These are phyloP conservation scores for Collybiopsis confluens DNA, from an alignment of 768 basidiomycete species.

Conservation along the genomic window DNA sequence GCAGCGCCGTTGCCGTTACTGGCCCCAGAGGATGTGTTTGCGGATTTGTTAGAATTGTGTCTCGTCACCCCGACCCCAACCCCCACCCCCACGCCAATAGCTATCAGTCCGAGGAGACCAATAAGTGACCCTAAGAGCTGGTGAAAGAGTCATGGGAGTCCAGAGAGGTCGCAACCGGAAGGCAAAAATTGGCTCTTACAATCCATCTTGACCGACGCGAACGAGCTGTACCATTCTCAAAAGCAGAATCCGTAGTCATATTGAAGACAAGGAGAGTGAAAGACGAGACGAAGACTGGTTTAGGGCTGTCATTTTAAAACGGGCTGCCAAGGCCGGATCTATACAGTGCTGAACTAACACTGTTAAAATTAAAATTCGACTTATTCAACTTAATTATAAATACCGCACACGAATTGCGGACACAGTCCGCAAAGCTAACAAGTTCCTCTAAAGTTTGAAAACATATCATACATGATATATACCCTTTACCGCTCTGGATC, in stretches of 20 bases:
- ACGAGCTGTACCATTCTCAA: conserved; percentile 24
- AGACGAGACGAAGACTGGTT: not conserved
- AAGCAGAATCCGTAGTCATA: conserved; percentile 18
- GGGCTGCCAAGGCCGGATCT: not conserved
- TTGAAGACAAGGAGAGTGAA: no score
- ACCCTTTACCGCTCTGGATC: conserved; percentile 19
- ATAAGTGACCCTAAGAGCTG: conserved; percentile 48
- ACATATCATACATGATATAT: not conserved
- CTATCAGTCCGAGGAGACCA: conserved; percentile 32
- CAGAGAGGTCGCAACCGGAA: no score
- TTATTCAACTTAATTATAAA: no score
- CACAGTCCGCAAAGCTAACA: no score
- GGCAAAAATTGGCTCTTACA: conserved; percentile 37
- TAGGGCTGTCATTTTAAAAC: not conserved
- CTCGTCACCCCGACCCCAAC: conserved; percentile 54
- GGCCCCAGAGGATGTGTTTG: conserved; percentile 17
- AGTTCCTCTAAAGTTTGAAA: no score
- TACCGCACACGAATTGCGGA: no score
- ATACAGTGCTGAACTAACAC: no score
- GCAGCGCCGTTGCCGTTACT: conserved; percentile 11
- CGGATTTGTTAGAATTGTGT: conserved; percentile 19
- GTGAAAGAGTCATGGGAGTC: no score
- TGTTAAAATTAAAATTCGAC: no score
- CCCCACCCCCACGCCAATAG: conserved; percentile 46
- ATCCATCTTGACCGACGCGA: conserved; percentile 50